Evolutionary conservation across 306 rosid species (phyloP).

Genomic region (Vigna trinervia): DNA sequence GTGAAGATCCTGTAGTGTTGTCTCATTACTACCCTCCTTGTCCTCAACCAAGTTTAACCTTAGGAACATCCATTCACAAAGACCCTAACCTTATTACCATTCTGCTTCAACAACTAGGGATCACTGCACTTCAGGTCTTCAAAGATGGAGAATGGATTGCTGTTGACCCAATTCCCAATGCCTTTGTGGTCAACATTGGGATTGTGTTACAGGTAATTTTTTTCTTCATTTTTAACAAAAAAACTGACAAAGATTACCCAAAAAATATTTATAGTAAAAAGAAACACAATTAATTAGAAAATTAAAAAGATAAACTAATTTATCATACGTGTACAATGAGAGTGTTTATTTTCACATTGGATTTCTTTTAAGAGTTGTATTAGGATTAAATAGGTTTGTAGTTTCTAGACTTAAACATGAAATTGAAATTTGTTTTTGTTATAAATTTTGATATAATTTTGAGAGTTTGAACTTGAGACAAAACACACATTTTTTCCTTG

Average conservation of each 20-base stretch:
- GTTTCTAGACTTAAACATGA: no score
- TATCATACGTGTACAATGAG: no score
- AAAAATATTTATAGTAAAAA: background rate
- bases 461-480: no score
- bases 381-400: no score
- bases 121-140: constrained; percentile 64
- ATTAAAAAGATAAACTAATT: no score
- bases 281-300: no score
- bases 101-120: constrained; percentile 55
- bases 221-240: background rate
- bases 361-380: no score
- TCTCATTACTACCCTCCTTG: constrained; percentile 77
- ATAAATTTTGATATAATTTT: no score
- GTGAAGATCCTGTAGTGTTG: constrained; percentile 50
- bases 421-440: no score
- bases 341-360: no score
- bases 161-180: constrained; percentile 56
- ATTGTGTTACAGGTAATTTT: constrained; percentile 49
- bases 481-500: no score
- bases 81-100: constrained; percentile 72
- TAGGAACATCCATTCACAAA: constrained; percentile 64
- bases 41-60: constrained; percentile 71
- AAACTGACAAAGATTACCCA: no score
- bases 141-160: constrained; percentile 60
- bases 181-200: constrained; percentile 62